Evolutionary conservation across 1,284 basidiomycete genomes (phyloP).

Genomic region (Hemileia vastatrix): DNA sequence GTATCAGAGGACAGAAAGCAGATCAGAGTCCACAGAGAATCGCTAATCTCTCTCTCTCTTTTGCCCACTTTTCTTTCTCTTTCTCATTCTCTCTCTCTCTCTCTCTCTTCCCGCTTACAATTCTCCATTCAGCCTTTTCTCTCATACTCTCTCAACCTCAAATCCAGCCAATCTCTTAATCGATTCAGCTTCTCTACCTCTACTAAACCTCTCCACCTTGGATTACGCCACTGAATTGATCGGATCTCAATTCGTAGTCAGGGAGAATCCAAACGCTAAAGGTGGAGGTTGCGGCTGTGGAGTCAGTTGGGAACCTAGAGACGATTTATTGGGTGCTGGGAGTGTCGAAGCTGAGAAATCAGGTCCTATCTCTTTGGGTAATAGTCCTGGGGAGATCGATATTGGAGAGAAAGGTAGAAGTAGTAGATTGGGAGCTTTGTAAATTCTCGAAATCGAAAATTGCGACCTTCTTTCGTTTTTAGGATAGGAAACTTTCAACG

Average conservation of each 20-base stretch:
- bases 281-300: slow-evolving; percentile 80
- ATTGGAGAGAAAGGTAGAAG: background rate
- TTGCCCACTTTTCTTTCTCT: slow-evolving; percentile 9
- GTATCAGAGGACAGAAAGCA: too few species aligned
- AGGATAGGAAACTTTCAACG: too few species aligned
- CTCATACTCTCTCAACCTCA: slow-evolving; percentile 12
- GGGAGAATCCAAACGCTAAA: slow-evolving; percentile 72
- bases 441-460: background rate
- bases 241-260: slow-evolving; percentile 68
- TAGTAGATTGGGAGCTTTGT: background rate
- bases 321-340: too few species aligned
- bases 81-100: background rate
- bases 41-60: too few species aligned
- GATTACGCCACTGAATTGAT: slow-evolving; percentile 86
- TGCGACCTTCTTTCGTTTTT: too few species aligned
- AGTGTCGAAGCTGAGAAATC: background rate
- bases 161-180: slow-evolving; percentile 51
- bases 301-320: slow-evolving; percentile 79
- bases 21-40: too few species aligned
- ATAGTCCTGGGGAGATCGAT: background rate
- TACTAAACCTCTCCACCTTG: slow-evolving; percentile 73
- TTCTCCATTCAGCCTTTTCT: slow-evolving; percentile 21
- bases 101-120: background rate
- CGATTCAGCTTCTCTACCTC: slow-evolving; percentile 65
- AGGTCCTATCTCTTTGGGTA: background rate